A percentile compares a stretch with the other conserved stretches of the same genome.
These are phyloP conservation scores for Heimioporus sp. DNA, from an alignment of 768 basidiomycete genomes.

Conservation along the genomic window DNA sequence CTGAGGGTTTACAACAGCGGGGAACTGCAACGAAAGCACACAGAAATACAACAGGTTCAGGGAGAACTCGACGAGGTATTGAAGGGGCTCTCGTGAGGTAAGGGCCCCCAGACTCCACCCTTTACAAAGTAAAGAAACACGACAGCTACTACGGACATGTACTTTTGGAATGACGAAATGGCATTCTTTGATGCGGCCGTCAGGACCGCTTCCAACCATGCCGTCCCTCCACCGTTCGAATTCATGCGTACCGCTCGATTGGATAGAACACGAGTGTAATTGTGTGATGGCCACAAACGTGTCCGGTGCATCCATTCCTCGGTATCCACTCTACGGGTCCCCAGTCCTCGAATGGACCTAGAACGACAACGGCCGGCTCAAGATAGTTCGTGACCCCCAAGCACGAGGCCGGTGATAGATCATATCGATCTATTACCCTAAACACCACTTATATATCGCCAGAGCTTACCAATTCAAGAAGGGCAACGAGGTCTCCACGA, in stretches of 20 bases:
- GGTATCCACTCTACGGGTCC: background rate
- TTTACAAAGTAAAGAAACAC: background rate
- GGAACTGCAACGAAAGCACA: slow-evolving; percentile 52
- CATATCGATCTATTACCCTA: slow-evolving; percentile 16
- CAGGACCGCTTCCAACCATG: no score
- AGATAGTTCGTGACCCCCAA: slow-evolving; percentile 4
- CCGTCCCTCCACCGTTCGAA: no score
- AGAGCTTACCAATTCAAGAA: slow-evolving; percentile 23
- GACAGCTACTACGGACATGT: background rate
- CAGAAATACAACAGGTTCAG: slow-evolving; percentile 55
- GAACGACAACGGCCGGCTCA: background rate
- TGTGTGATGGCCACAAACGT: no score
- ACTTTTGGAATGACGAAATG: background rate
- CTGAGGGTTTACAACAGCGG: slow-evolving; percentile 43
- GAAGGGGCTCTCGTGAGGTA: slow-evolving; percentile 30
- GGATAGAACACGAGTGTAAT: no score
- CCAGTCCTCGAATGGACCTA: background rate
- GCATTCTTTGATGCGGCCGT: no score
- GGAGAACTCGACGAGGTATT: slow-evolving; percentile 52
- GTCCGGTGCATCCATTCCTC: no score
- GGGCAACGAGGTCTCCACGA: slow-evolving; percentile 21
- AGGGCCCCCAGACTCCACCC: background rate
- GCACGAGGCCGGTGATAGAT: slow-evolving; percentile 10
- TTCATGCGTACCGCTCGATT: no score
- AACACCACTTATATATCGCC: slow-evolving; percentile 9